Percentiles rank a stretch among this genome's conserved stretches.
Conservation (phyloP, 148 eudicot genomes). For the Persicaria maculosa region DNA sequence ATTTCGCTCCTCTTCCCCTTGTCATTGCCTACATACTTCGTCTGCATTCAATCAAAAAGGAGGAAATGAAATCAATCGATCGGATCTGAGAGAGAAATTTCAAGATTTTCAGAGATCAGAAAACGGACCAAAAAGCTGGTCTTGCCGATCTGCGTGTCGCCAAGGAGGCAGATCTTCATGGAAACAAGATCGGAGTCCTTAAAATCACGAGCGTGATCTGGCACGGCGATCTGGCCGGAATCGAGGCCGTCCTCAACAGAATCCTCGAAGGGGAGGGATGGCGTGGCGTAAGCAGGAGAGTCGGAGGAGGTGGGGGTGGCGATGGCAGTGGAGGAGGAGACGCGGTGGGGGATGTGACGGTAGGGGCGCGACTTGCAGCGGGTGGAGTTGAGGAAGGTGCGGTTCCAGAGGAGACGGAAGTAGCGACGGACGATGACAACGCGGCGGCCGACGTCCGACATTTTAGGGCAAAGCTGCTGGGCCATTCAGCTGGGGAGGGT, state of each 20-base stretch:
- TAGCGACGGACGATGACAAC: slow-evolving; percentile 19
- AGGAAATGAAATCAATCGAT: neutral
- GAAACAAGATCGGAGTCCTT: slow-evolving; percentile 37
- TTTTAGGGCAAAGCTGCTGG: slow-evolving; percentile 17
- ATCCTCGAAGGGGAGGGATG: neutral
- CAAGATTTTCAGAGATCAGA: neutral
- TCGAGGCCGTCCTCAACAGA: neutral
- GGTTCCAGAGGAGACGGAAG: slow-evolving; percentile 23
- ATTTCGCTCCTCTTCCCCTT: slow-evolving; percentile 6
- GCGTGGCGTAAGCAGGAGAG: neutral
- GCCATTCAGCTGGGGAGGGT: slow-evolving; percentile 10
- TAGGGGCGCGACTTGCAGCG: slow-evolving; percentile 24
- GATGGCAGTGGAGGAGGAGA: neutral
- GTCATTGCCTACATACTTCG: slow-evolving; percentile 34
- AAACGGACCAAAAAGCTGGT: slow-evolving; percentile 36
- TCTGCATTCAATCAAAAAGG: slow-evolving; percentile 17
- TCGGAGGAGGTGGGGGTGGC: slow-evolving; percentile 10
- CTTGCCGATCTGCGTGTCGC: slow-evolving; percentile 68
- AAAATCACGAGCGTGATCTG: neutral
- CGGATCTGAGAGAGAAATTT: neutral
- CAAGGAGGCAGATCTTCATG: slow-evolving; percentile 56
- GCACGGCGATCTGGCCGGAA: neutral
- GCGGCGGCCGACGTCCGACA: slow-evolving; percentile 20
- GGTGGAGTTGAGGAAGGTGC: slow-evolving; percentile 13
- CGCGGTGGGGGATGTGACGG: slow-evolving; percentile 18